Evolutionary conservation across 1,139 yeast species (phyloP), one percentile per base, ranked within the genome.

Genomic region (Hansenula lynferdii): DNA sequence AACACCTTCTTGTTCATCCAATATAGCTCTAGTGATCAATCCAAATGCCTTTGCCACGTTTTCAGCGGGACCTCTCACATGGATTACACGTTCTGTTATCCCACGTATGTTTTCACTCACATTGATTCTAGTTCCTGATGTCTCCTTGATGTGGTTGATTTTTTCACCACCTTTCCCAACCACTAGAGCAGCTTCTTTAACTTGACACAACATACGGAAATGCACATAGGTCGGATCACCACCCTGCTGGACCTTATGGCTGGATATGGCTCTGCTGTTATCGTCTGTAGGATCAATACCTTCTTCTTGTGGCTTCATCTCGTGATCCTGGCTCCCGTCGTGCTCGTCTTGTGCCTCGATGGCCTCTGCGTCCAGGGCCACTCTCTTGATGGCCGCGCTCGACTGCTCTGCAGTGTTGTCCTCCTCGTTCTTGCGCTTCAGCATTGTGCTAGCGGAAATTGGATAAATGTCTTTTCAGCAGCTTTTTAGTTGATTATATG

Each of bases 31-130:
- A 0, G 80, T 74, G 30, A 86, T 75, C 48, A 85, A 64, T 0
- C 94, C 95, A 61, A 83, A 84, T 0, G 95, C 94, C 54, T 80
- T 77, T 8, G 96, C 92, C 9, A 86, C 95, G 48, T 78, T 75
- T 49, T 85, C 94, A 1, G 90, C 76, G 0, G 85, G 67, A 0
- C 96, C 97, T 42, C 81, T 69, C 4, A 87, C 80, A 44, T 81
- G 76, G 17, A 87, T 73, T 35, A 89, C 81, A 45, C 97, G 70
- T 54, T 85, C 96, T 4, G 84, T 81, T 7, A 82, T 77, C 18
- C 83, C 86, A 48, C 77, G 72, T 40, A 82, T 64, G 55, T 85
- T 85, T 35, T 85, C 95, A 51, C 87, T 79, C n/a, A 85, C 86
- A 53, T 80, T 79, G 38, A 86, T 72, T 44, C 84, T 69, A 10